Evolutionary conservation across 83 land plant genomes (phyloP).

Genomic region (Picea abies): DNA sequence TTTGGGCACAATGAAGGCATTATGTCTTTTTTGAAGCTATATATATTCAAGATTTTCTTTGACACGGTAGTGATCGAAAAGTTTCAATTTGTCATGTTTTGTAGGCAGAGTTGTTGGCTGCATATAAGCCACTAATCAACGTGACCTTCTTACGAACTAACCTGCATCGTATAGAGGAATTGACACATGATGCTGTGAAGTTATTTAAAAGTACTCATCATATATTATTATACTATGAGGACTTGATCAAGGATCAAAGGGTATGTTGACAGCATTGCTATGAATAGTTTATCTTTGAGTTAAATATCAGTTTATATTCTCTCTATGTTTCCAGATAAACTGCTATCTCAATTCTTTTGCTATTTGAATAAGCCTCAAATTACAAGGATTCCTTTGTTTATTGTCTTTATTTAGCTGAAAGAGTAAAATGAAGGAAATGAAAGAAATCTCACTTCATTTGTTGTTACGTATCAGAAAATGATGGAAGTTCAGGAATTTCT

Average conservation of each 20-base stretch:
- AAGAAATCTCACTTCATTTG: not conserved
- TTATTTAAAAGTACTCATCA: constrained; percentile 67
- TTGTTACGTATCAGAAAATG: constrained; percentile 36
- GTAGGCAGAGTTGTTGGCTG: constrained; percentile 74
- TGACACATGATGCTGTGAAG: constrained; percentile 37
- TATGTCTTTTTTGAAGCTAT: not conserved
- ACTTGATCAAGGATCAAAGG: constrained; percentile 48
- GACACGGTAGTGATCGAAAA: not conserved
- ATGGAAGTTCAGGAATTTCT: constrained; percentile 57
- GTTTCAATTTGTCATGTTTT: constrained; percentile 9
- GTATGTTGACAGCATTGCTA: constrained; percentile 25
- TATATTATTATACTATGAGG: constrained; percentile 68
- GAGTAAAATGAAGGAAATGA: not conserved
- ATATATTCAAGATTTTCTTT: not conserved
- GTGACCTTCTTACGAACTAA: constrained; percentile 31
- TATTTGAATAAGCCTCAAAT: not conserved
- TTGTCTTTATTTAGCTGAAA: no score
- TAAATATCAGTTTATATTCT: not conserved
- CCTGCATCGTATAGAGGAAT: constrained; percentile 46
- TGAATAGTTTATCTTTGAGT: not conserved
- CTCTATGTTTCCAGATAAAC: not conserved
- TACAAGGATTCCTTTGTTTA: not conserved
- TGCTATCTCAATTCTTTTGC: not conserved
- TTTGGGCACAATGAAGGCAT: constrained; percentile 1
- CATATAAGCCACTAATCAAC: constrained; percentile 64